These are phyloP conservation scores for Cornus florida DNA, from an alignment of 148 eudicot species.

Conservation along the genomic window DNA sequence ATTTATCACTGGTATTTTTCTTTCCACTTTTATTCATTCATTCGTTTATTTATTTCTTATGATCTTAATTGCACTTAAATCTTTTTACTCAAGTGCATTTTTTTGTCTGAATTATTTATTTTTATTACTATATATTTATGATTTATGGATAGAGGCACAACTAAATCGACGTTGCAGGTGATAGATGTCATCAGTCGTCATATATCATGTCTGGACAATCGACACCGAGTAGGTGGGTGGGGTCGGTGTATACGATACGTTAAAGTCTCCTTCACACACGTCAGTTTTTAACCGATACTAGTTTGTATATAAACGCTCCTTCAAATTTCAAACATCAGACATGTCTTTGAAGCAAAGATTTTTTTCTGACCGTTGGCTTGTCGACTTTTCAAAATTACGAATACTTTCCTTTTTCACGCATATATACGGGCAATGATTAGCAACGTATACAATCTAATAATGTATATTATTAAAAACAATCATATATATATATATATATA, in stretches of 20 bases:
- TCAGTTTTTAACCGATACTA: background rate
- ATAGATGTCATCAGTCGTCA: no score
- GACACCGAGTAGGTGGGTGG: conserved; percentile 11
- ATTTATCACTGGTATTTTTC: no score
- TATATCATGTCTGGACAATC: background rate
- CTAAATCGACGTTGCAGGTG: no score
- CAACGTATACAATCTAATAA: background rate
- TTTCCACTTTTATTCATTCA: no score
- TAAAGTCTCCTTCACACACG: background rate
- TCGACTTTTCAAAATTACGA: background rate
- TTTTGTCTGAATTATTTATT: no score
- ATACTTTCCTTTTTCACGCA: conserved; percentile 2
- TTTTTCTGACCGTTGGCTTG: background rate
- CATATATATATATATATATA: no score
- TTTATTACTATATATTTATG: no score
- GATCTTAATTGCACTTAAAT: no score
- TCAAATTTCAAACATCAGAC: background rate
- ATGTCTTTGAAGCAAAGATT: conserved; percentile 18
- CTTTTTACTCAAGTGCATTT: no score
- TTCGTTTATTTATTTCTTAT: no score
- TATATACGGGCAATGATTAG: conserved; percentile 9
- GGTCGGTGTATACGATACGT: background rate
- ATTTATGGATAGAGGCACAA: no score
- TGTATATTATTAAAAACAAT: no score
- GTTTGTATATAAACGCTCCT: background rate